Evolutionary conservation across 768 basidiomycete genomes (phyloP).

Genomic region (Boletus pseudo-olivaceus): DNA sequence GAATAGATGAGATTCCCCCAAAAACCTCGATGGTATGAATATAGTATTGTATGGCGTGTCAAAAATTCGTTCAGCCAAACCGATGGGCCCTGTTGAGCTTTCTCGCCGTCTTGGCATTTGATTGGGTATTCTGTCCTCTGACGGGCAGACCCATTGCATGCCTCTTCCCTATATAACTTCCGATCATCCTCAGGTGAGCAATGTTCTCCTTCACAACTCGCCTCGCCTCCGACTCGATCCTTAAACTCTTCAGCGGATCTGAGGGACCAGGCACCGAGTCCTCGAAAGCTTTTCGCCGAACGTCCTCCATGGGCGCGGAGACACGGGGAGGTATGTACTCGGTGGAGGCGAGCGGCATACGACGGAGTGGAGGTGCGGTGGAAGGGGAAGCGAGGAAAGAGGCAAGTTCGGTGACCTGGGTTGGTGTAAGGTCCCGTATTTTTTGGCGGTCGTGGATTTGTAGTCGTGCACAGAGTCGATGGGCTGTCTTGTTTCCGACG

Average conservation of each 20-base stretch:
- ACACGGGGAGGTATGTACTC: slow-evolving; percentile 48
- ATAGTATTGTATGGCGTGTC: slow-evolving; percentile 11
- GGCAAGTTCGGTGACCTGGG: slow-evolving; percentile 88
- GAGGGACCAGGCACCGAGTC: slow-evolving; percentile 33
- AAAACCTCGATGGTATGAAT: slow-evolving; percentile 1
- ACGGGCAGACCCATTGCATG: slow-evolving; percentile 94
- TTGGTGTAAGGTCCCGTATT: slow-evolving; percentile 77
- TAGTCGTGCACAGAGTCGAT: slow-evolving; percentile 84
- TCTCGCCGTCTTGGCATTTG: slow-evolving; percentile 85
- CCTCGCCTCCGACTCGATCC: slow-evolving; percentile 85
- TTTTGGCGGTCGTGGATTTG: slow-evolving; percentile 85
- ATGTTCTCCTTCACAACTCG: slow-evolving; percentile 87
- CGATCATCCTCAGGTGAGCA: slow-evolving; percentile 88
- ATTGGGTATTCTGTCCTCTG: slow-evolving; percentile 89
- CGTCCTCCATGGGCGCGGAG: slow-evolving; percentile 30
- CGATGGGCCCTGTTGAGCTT: slow-evolving; percentile 87
- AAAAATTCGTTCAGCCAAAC: slow-evolving; percentile 31
- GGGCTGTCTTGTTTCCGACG: slow-evolving; percentile 69
- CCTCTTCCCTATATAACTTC: slow-evolving; percentile 87
- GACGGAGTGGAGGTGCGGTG: slow-evolving; percentile 64
- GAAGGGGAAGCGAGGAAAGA: slow-evolving; percentile 90
- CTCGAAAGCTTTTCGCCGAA: slow-evolving; percentile 28
- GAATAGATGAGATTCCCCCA: slow-evolving; percentile 1
- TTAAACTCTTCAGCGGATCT: slow-evolving; percentile 71
- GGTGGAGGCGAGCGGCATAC: slow-evolving; percentile 61